phyloP scores from a whole-genome alignment of 768 basidiomycete species.

The Mrakia frigida region DNA sequence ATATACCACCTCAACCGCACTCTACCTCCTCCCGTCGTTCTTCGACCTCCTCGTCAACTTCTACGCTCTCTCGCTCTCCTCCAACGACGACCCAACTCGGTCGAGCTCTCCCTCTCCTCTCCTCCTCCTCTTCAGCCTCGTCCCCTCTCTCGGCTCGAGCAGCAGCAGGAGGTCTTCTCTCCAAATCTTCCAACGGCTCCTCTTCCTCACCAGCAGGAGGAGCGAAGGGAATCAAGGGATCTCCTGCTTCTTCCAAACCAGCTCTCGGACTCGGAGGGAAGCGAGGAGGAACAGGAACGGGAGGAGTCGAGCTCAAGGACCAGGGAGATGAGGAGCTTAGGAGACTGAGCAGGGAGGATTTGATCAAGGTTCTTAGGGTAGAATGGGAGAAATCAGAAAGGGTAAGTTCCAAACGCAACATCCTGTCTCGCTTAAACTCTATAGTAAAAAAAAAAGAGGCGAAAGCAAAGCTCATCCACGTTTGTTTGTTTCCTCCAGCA shows the following conservation, averaged over 20 bases:
- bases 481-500: neutral
- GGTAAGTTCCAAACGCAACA: neutral
- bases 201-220: neutral
- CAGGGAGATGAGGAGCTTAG: slow-evolving; percentile 10
- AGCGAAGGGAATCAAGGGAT: neutral
- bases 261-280: neutral
- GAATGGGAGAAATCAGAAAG: slow-evolving; percentile 11
- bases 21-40: neutral
- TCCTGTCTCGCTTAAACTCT: neutral
- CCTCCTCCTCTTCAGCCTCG: neutral
- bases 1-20: neutral
- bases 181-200: neutral
- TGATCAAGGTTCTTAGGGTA: neutral
- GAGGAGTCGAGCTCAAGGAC: neutral
- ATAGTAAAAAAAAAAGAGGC: too few relatives aligned
- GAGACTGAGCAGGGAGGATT: slow-evolving; percentile 1
- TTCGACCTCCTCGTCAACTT: neutral
- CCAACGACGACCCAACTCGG: neutral
- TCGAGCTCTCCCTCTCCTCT: neutral
- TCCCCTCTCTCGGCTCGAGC: slow-evolving; percentile 12
- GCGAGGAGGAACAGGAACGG: neutral
- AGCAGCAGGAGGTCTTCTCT: slow-evolving; percentile 3
- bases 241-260: neutral
- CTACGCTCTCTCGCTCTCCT: slow-evolving; percentile 9
- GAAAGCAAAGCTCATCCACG: neutral